Evolutionary conservation across 257 asterid species (phyloP), one percentile per base, ranked within the genome.

Genomic region (Fraxinus excelsior): DNA sequence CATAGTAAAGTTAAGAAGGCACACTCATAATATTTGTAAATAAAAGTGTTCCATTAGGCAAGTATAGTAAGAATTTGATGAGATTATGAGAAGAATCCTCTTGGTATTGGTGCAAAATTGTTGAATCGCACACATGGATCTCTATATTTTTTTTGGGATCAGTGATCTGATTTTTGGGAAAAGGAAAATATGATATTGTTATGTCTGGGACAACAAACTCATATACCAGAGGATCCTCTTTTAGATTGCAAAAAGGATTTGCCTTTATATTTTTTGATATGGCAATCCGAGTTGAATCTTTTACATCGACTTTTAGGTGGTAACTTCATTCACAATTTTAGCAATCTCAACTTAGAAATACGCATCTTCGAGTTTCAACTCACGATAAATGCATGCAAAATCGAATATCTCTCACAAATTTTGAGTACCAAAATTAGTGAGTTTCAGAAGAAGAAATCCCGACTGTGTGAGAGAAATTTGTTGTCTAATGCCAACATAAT

Each of bases 81-180:
- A 2, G 13, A 9, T 9, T 9, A 7, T 8, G 11, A 1, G 49
- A 42, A 40, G 76, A 83, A 86, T 86, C 77, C 78, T 74, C 26
- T 26, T 58, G 86, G 80, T 80, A 82, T 73, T 66, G 76, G 77
- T 77, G 74, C 81, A 74, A 77, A 40, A 40, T 80, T 62, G 71
- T 83, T 80, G 84, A 72, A 73, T 69, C 19, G 28, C 81, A 81
- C 86, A 77, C 81, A 46, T 42, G 18, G 14, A 51, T 46, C 13
- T 14, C 29, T 31, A 31, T n/a, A 34, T 31, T 32, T 28, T 62
- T 2, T 35, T 18, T 31, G 34, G 74, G 70, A 81, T 51, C 72
- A 23, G 34, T 25, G 11, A 26, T 62, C 66, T 21, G 34, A 70
- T 76, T 64, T 80, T n/a, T 13, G 65, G 78, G 74, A 71, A 42